Base-by-base conservation (phyloP, 2,329 filamentous ascomycete species). In the Coleophoma eucalyptorum region DNA sequence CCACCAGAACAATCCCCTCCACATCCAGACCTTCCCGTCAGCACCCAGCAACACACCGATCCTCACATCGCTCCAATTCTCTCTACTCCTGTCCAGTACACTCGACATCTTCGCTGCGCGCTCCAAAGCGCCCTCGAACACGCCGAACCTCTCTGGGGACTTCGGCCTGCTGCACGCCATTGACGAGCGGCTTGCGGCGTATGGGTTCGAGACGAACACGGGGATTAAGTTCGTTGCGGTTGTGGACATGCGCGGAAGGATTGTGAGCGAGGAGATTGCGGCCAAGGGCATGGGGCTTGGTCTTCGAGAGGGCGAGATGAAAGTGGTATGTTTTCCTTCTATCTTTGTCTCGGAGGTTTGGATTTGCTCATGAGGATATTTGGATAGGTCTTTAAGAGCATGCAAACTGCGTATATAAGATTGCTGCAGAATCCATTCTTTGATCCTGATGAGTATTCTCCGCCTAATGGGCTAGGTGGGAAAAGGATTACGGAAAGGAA, bases 161-260 rank as follows among this genome's bases (percentile, higher is more conserved):
- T 86, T 94, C 58, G 93, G 94, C 31, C 81, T 97, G 12, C 79
- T 99, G 46, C 93, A 97, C 72, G 91, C 92, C 52, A 79, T 97
- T 53, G 94, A 97, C 73, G 93, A 99, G 72, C 83, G 92, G 21
- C 79, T 97, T 43, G 91, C 92, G 34, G 88, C 91, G 59, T 99
- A 97, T 73, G 94, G 94, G 62, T 97, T 90, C 83, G 82, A 97
- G 70, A 97, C 94, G 50, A 97, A 96, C 70, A 97, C 94, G 0
- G 91, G 91, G 38, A 84, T 96, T 56, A 92, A 93, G 67, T 85
- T 99, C 64, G 84, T 97, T 33, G 86, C 91, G 55, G 83, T 97
- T 3, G 87, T 97, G 31, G 93, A 99, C 71, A 90, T 96, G 81
- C 84, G 91, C 59, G 92, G 91, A 1, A 76, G 87, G 49, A 47